Evolutionary conservation across 1,284 basidiomycete genomes (phyloP).

Genomic region (Ceratobasidium papillatum): DNA sequence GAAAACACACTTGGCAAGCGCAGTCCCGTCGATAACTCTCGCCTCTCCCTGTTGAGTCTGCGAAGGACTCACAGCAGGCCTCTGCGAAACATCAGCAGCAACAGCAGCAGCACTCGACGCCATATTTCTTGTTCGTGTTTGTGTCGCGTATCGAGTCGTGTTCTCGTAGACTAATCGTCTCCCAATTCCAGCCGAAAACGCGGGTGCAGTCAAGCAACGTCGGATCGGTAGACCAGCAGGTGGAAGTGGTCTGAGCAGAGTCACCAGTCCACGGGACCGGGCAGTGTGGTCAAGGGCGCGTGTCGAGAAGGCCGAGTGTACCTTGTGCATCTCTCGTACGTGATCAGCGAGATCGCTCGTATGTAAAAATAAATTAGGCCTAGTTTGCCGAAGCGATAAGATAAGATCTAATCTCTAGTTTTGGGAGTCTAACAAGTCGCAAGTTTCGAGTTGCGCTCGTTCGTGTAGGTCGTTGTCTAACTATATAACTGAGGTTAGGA

Average conservation of each 20-base stretch:
- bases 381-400: conserved; percentile 29
- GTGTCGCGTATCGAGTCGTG: conserved; percentile 4
- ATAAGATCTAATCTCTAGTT: conserved; percentile 27
- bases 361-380: conserved; percentile 11
- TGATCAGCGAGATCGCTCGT: neutral
- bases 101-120: conserved; percentile 25
- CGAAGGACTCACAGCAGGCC: neutral
- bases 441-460: neutral
- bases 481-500: neutral
- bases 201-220: conserved; percentile 16
- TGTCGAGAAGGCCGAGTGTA: conserved; percentile 27
- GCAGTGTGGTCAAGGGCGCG: conserved; percentile 36
- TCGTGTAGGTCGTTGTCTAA: neutral
- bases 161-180: neutral
- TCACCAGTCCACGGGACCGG: neutral
- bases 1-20: conserved; percentile 81
- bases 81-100: neutral
- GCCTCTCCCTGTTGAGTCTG: conserved; percentile 47
- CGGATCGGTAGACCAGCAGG: neutral
- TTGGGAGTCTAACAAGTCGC: neutral
- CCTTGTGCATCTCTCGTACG: conserved; percentile 25
- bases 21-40: conserved; percentile 86
- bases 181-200: conserved; percentile 22
- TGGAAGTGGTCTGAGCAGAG: neutral
- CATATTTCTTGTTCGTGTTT: conserved; percentile 2